Evolutionary conservation across 1,284 basidiomycete species (phyloP).

Genomic region (Marasmius oreades): DNA sequence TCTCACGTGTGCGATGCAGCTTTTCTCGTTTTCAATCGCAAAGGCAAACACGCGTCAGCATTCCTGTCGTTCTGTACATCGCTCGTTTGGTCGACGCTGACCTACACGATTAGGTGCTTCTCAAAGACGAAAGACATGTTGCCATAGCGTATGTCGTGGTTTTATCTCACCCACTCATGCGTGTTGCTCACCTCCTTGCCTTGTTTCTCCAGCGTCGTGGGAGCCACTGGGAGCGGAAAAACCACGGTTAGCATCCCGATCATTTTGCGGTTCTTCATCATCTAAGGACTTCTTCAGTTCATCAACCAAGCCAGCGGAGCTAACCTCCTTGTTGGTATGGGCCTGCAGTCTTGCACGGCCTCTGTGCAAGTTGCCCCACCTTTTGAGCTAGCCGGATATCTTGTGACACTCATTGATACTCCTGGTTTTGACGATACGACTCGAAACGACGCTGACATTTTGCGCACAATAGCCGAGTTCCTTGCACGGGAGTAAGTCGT

Average conservation of each 20-base stretch:
- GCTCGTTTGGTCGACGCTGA: neutral
- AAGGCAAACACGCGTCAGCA: neutral
- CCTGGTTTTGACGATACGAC: conserved; percentile 35
- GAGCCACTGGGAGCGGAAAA: conserved; percentile 42
- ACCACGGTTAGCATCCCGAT: conserved; percentile 33
- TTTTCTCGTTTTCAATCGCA: neutral
- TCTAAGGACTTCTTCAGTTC: conserved; percentile 24
- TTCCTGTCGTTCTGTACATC: too few species aligned
- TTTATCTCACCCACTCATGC: neutral
- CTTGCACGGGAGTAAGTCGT: conserved; percentile 20
- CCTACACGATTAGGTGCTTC: neutral
- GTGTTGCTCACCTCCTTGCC: neutral
- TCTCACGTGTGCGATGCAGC: neutral
- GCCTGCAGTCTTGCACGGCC: conserved; percentile 30
- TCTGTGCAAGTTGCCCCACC: conserved; percentile 22
- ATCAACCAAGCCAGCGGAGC: conserved; percentile 33
- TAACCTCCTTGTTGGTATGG: conserved; percentile 23
- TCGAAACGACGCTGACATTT: conserved; percentile 28
- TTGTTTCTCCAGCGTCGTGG: conserved; percentile 41
- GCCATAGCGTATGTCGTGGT: neutral
- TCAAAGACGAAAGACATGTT: neutral
- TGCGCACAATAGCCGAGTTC: conserved; percentile 24
- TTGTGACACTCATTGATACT: conserved; percentile 29
- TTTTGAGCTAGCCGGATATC: conserved; percentile 25
- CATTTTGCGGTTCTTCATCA: neutral